These are phyloP conservation scores for Amanita jacksonii DNA, from an alignment of 768 basidiomycete species.

Conservation along the genomic window DNA sequence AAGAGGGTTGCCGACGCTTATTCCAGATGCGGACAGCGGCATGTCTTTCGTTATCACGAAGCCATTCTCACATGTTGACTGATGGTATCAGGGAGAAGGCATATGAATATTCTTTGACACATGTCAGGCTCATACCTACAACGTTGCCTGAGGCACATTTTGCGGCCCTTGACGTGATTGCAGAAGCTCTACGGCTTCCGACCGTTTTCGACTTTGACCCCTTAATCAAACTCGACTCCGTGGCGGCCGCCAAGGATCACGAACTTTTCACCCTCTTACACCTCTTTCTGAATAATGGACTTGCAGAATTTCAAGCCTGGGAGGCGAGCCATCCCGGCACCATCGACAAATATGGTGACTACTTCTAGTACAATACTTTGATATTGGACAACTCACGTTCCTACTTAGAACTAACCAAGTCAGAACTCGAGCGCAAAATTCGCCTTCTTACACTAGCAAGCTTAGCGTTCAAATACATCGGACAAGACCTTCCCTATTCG, in stretches of 20 bases:
- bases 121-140: constrained; percentile 50
- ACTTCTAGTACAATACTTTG: neutral
- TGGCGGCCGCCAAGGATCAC: constrained; percentile 55
- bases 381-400: constrained; percentile 1
- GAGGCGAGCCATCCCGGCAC: constrained; percentile 33
- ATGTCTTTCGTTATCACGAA: constrained; percentile 16
- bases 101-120: constrained; percentile 56
- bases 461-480: constrained; percentile 68
- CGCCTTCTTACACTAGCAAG: constrained; percentile 68
- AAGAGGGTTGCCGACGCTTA: constrained; percentile 54
- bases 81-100: constrained; percentile 37
- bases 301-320: constrained; percentile 59
- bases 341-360: constrained; percentile 51
- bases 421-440: constrained; percentile 68
- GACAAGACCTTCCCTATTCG: constrained; percentile 62
- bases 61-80: constrained; percentile 3
- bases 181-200: constrained; percentile 55
- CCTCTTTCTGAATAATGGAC: constrained; percentile 58
- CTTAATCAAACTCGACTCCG: constrained; percentile 66
- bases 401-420: constrained; percentile 41
- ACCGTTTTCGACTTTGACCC: constrained; percentile 73
- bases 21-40: constrained; percentile 50
- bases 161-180: constrained; percentile 53
- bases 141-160: constrained; percentile 39
- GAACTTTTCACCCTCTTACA: constrained; percentile 68